Percentiles rank a stretch among this genome's conserved stretches.
Evolutionary conservation across 2,329 filamentous ascomycete genomes (phyloP).

Genomic region (Peltaster fructicola): DNA sequence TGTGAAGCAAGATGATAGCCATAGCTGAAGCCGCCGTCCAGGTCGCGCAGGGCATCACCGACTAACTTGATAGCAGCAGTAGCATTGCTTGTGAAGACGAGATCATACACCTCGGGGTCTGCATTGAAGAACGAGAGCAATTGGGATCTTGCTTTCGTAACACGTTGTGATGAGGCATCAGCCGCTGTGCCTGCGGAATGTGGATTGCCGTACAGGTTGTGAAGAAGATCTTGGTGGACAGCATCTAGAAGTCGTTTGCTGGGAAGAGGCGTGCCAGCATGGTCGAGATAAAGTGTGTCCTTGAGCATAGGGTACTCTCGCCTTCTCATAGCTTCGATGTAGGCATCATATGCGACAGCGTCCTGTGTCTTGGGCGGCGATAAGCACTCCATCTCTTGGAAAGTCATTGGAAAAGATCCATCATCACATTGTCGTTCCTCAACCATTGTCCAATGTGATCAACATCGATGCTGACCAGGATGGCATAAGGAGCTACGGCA

Average conservation of each 20-base stretch:
- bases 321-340: conserved; percentile 29
- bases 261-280: conserved; percentile 67
- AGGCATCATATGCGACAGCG: conserved; percentile 17
- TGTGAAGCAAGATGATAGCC: conserved; percentile 71
- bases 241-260: conserved; percentile 58
- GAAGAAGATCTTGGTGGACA: conserved; percentile 63
- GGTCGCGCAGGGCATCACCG: conserved; percentile 54
- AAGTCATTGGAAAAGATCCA: too few relatives aligned
- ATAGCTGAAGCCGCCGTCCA: conserved; percentile 55
- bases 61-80: conserved; percentile 83
- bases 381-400: too few relatives aligned
- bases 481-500: too few relatives aligned
- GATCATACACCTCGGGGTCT: conserved; percentile 62
- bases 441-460: too few relatives aligned
- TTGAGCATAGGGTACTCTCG: conserved; percentile 28
- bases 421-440: too few relatives aligned
- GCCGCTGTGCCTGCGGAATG: conserved; percentile 77
- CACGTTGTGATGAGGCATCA: conserved; percentile 44
- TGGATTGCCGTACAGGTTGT: conserved; percentile 73
- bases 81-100: conserved; percentile 84
- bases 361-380: too few relatives aligned
- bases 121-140: conserved; percentile 65
- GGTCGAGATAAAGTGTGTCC: conserved; percentile 53
- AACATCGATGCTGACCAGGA: too few relatives aligned
- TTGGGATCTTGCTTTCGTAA: conserved; percentile 58